Conservation (phyloP, 495 filamentous ascomycete genomes). For the Aspergillus cavernicola region DNA sequence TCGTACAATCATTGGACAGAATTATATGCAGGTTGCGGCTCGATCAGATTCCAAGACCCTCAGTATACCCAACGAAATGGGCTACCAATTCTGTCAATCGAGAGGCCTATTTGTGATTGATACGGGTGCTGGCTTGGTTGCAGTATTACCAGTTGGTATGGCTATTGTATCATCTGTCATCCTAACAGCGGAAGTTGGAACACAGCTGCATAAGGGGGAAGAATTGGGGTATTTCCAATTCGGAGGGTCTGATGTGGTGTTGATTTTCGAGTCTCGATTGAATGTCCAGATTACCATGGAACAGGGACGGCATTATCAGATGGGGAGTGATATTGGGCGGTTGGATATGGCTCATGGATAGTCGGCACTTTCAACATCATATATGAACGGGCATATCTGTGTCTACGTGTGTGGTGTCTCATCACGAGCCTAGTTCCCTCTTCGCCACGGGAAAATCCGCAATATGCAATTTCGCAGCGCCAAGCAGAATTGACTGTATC, state of each 20-base stretch:
- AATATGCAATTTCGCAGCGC: not conserved
- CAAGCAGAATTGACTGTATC: not conserved
- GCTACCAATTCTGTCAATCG: conserved; percentile 3
- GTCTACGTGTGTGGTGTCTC: too few species aligned
- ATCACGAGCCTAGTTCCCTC: too few species aligned
- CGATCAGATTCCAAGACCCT: not conserved
- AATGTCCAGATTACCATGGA: not conserved
- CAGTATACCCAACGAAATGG: not conserved
- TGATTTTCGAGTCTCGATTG: conserved; percentile 25
- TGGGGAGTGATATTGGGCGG: conserved; percentile 5
- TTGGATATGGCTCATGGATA: not conserved
- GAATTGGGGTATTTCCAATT: conserved; percentile 43
- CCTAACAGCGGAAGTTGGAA: conserved; percentile 26
- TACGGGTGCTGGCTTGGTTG: conserved; percentile 23
- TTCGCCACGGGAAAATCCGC: not conserved
- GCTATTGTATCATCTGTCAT: conserved; percentile 38
- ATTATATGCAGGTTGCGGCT: not conserved
- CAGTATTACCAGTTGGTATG: conserved; percentile 41
- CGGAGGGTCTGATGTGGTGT: conserved; percentile 38
- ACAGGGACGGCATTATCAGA: not conserved
- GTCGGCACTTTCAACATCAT: too few species aligned
- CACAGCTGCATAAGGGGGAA: conserved; percentile 29
- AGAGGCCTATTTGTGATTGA: conserved; percentile 1
- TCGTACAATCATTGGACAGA: not conserved
- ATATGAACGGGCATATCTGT: too few species aligned